Percentiles rank a stretch among this genome's conserved stretches.
Conservation (phyloP, 2,329 filamentous ascomycete genomes). For the Ophiostoma angusticollis region DNA sequence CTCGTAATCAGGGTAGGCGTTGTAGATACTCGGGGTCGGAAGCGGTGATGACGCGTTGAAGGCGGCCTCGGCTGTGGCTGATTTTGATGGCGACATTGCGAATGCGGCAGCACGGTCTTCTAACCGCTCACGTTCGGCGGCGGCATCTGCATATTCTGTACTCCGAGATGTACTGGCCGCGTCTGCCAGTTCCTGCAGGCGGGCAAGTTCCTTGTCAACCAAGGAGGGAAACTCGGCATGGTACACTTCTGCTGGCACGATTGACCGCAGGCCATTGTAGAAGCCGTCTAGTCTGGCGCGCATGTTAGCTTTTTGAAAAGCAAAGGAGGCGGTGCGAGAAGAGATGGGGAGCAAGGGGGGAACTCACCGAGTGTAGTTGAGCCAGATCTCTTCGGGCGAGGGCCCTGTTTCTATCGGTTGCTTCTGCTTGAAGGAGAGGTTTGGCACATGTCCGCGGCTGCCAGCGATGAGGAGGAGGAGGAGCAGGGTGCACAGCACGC, state of each 20-base stretch:
- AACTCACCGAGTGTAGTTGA: conserved; percentile 31
- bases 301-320: not conserved
- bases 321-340: not conserved
- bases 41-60: conserved; percentile 22
- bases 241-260: conserved; percentile 52
- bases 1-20: conserved; percentile 55
- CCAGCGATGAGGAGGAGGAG: conserved; percentile 16
- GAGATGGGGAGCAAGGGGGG: not conserved
- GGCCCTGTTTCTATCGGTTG: conserved; percentile 18
- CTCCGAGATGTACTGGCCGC: conserved; percentile 10
- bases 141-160: no score
- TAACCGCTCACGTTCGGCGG: no score
- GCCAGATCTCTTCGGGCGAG: conserved; percentile 21
- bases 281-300: conserved; percentile 59
- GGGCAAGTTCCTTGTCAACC: conserved; percentile 11
- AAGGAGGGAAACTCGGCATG: conserved; percentile 58
- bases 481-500: conserved; percentile 16
- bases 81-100: not conserved
- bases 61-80: not conserved
- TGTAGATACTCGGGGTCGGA: conserved; percentile 42
- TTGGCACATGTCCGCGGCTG: conserved; percentile 12
- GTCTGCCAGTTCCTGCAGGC: conserved; percentile 6
- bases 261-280: conserved; percentile 60
- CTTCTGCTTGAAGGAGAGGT: conserved; percentile 14
- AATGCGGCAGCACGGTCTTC: no score